Evolutionary conservation across 306 rosid genomes (phyloP), one percentile per base, ranked within the genome.

Genomic region (Hylodesmum podocarpum): DNA sequence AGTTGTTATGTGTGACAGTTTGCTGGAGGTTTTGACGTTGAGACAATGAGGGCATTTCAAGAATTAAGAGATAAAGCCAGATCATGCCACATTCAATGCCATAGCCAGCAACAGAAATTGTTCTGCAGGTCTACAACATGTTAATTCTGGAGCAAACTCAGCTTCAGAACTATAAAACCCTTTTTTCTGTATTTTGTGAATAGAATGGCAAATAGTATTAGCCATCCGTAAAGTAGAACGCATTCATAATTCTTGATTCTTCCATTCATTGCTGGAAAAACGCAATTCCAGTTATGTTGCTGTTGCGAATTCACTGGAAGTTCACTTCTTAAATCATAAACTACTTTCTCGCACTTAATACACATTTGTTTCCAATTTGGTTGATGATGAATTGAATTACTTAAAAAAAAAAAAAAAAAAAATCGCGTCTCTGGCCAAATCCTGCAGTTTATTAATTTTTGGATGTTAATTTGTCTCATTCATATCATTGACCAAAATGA

Each of bases 1-100:
- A 41, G 64, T 1, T 73, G 27, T 54, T 72, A 44, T 80, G 12
- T 73, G 34, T 86, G 84, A 73, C 94, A 96, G 99, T 96, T 96
- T 74, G 99, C 99, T 0, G 97, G 99, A 5, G 99, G 99, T 4
- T 96, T 92, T 74, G 98, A 96, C 78, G 97, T 76, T 40, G 99
- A 96, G 74, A 96, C 99, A 18, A 96, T 91, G 97, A 92, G 89
- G 70, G 99, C 97, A 5, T 96, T 96, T 75, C 93, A 96, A 77
- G 99, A 92, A 81, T 81, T 96, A 85, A 88, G 99, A 78, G 99
- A 96, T 14, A 92, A 92, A 70, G 98, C 97, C 1, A 87, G 94
- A 82, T 82, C 91, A 57, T 96, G 99, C 82, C 97, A 89, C 62
- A 85, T 82, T 58, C 96, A 95, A 68, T 90, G 89, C 83, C 97